Percentiles rank a stretch among this genome's conserved stretches.
These are phyloP conservation scores for Lolium perenne DNA, from an alignment of 176 grass and related monocot species.

Conservation along the genomic window DNA sequence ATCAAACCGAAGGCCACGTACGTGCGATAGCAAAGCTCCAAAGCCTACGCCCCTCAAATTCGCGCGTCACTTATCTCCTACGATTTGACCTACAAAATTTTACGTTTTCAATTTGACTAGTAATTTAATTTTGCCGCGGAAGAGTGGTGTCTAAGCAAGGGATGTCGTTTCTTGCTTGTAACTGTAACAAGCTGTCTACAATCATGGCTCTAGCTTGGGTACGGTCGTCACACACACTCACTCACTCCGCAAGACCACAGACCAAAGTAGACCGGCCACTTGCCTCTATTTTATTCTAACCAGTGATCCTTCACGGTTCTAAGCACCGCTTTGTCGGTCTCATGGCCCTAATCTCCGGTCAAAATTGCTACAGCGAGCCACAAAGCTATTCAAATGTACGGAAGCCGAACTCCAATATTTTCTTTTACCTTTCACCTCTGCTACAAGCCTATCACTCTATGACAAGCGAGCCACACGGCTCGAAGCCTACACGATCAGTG, in stretches of 20 bases:
- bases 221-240: background rate
- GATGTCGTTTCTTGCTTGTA: constrained; percentile 46
- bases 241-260: background rate
- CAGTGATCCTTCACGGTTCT: constrained; percentile 39
- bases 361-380: constrained; percentile 10
- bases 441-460: background rate
- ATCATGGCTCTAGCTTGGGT: constrained; percentile 41
- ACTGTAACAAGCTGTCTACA: background rate
- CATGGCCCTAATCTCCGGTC: constrained; percentile 43
- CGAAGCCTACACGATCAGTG: background rate
- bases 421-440: too few relatives aligned
- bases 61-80: background rate
- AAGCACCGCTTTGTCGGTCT: constrained; percentile 66
- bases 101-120: background rate
- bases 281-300: background rate
- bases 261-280: background rate
- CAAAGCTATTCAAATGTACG: constrained; percentile 15
- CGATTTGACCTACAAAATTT: constrained; percentile 38
- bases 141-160: constrained; percentile 54
- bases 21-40: constrained; percentile 15
- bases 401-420: background rate
- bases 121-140: constrained; percentile 34
- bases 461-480: background rate
- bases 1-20: background rate
- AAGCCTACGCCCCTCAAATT: constrained; percentile 10